Percentiles rank a stretch among this genome's conserved stretches.
These are phyloP conservation scores for Protomyces lactucae-debilis DNA, from an alignment of 1,139 yeast genomes.

Conservation along the genomic window DNA sequence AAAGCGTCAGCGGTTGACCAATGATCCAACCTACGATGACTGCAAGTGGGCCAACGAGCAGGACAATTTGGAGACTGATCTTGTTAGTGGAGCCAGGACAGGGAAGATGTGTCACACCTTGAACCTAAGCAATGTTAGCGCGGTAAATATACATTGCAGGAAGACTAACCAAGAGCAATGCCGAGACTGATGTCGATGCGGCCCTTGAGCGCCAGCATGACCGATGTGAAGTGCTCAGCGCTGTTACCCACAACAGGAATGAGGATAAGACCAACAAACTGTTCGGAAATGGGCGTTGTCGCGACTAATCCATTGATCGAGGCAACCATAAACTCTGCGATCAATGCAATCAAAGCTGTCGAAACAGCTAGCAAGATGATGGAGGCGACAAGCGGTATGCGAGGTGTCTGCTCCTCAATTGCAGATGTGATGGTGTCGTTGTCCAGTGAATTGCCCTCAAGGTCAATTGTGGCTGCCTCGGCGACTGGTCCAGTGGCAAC, in stretches of 20 bases:
- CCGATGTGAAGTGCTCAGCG: constrained; percentile 96
- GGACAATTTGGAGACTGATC: constrained; percentile 67
- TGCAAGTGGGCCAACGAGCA: constrained; percentile 86
- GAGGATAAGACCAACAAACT: constrained; percentile 87
- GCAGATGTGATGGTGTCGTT: constrained; percentile 34
- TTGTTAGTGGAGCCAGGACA: constrained; percentile 5
- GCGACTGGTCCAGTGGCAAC: constrained; percentile 24
- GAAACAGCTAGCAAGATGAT: constrained; percentile 48
- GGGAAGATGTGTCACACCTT: constrained; percentile 4
- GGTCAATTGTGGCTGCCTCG: constrained; percentile 41
- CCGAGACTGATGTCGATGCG: constrained; percentile 97
- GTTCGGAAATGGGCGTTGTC: constrained; percentile 79
- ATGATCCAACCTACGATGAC: constrained; percentile 88
- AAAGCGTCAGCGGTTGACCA: constrained; percentile 86
- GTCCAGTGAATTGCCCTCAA: constrained; percentile 20
- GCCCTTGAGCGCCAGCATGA: constrained; percentile 88
- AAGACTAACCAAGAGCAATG: constrained; percentile 57
- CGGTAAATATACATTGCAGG: not conserved
- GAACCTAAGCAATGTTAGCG: constrained; percentile 59
- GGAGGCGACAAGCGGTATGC: constrained; percentile 8
- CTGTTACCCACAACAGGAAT: constrained; percentile 98
- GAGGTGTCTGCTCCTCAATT: constrained; percentile 34
- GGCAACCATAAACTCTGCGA: constrained; percentile 91
- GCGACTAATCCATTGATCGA: constrained; percentile 86
- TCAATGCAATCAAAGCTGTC: constrained; percentile 77